These are phyloP conservation scores for Aspergillus terreus DNA, from an alignment of 2,329 filamentous ascomycete genomes.

Conservation along the genomic window DNA sequence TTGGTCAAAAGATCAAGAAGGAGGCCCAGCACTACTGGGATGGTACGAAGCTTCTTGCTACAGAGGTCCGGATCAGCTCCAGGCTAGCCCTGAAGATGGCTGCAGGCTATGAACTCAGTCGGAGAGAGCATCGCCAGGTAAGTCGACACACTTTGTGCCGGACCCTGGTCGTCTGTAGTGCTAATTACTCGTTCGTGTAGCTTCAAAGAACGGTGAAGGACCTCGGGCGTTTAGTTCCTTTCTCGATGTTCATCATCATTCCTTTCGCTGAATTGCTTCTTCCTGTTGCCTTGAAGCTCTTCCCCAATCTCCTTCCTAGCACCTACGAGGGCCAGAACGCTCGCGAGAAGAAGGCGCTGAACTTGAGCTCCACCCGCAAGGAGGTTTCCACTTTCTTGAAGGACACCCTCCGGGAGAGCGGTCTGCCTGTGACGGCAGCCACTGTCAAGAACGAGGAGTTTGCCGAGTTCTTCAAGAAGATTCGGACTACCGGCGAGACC, in stretches of 20 bases:
- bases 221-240: constrained; percentile 85
- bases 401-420: constrained; percentile 87
- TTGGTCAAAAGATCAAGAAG: constrained; percentile 92
- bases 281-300: constrained; percentile 85
- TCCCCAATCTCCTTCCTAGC: constrained; percentile 95
- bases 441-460: constrained; percentile 93
- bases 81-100: constrained; percentile 94
- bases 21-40: constrained; percentile 96
- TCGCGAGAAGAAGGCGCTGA: constrained; percentile 81
- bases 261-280: constrained; percentile 92
- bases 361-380: constrained; percentile 79
- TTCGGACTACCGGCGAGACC: constrained; percentile 83
- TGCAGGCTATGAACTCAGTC: constrained; percentile 90
- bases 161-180: neutral
- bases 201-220: constrained; percentile 91
- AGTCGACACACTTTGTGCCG: neutral
- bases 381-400: constrained; percentile 90
- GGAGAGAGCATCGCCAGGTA: constrained; percentile 84
- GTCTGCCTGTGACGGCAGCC: constrained; percentile 76
- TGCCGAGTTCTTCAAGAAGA: constrained; percentile 93
- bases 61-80: constrained; percentile 89
- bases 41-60: constrained; percentile 88
- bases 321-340: constrained; percentile 92
- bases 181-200: constrained; percentile 31
- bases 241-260: constrained; percentile 95